Percentiles rank a stretch among this genome's conserved stretches.
Evolutionary conservation across 1,139 yeast species (phyloP).

Genomic region (Yamadazyma siamensis): DNA sequence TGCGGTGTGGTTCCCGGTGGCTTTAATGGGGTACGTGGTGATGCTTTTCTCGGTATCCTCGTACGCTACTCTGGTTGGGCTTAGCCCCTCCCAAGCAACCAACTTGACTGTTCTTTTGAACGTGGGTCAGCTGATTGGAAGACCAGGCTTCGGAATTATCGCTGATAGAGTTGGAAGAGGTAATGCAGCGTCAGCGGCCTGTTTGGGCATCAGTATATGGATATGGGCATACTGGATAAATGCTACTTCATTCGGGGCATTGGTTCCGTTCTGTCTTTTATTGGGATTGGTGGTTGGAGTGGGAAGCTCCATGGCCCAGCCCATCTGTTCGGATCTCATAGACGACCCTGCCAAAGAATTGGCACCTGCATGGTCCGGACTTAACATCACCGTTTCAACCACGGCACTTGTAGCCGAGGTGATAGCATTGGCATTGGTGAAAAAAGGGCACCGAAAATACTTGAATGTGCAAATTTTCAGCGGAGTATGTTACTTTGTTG

Average conservation of each 20-base stretch:
- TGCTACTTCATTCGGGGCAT: slow-evolving; percentile 46
- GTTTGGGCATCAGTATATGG: slow-evolving; percentile 31
- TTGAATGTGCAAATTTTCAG: slow-evolving; percentile 60
- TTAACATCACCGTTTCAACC: slow-evolving; percentile 47
- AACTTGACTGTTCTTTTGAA: slow-evolving; percentile 58
- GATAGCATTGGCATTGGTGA: slow-evolving; percentile 44
- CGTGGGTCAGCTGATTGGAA: slow-evolving; percentile 62
- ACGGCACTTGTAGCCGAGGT: slow-evolving; percentile 48
- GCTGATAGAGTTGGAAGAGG: slow-evolving; percentile 61
- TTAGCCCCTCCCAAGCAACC: slow-evolving; percentile 54
- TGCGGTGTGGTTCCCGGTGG: slow-evolving; percentile 54
- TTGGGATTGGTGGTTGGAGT: slow-evolving; percentile 58
- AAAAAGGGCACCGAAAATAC: slow-evolving; percentile 39
- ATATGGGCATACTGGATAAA: slow-evolving; percentile 54
- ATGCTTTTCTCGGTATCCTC: slow-evolving; percentile 60
- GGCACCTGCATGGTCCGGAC: slow-evolving; percentile 59
- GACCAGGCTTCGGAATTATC: slow-evolving; percentile 58
- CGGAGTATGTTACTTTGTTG: slow-evolving; percentile 45
- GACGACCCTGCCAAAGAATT: slow-evolving; percentile 38
- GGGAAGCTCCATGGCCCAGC: slow-evolving; percentile 61
- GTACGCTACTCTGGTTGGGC: slow-evolving; percentile 59
- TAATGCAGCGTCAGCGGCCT: slow-evolving; percentile 40
- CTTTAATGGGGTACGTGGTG: slow-evolving; percentile 56
- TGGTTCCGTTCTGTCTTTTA: slow-evolving; percentile 52
- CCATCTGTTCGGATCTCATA: slow-evolving; percentile 56